Percentiles rank a stretch among this genome's conserved stretches.
These are phyloP conservation scores for Cymodocea nodosa DNA, from an alignment of 116 monocot species.

Conservation along the genomic window DNA sequence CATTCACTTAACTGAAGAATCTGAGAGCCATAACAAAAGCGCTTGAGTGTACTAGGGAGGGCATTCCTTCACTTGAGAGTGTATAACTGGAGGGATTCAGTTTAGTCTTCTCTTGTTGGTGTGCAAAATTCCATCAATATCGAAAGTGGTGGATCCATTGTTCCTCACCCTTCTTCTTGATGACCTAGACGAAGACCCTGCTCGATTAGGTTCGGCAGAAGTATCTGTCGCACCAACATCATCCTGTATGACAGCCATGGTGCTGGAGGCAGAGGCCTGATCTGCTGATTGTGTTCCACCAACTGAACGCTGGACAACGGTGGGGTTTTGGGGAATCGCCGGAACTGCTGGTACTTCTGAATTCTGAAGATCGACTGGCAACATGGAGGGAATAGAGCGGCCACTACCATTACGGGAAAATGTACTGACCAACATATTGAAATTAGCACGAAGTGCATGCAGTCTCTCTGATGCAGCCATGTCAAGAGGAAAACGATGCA, in stretches of 20 bases:
- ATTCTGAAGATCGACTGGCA: background rate
- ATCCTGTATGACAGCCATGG: conserved; percentile 72
- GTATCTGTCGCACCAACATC: conserved; percentile 34
- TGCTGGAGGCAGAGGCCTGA: conserved; percentile 81
- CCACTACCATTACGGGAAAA: conserved; percentile 13
- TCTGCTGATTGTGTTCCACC: conserved; percentile 22
- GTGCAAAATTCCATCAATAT: conserved; percentile 60
- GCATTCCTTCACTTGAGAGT: no score
- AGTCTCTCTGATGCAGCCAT: conserved; percentile 13
- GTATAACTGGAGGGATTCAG: background rate
- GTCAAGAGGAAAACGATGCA: background rate
- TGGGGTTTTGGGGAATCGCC: background rate
- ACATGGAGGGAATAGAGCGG: conserved; percentile 18
- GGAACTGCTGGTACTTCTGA: background rate
- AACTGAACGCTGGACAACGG: conserved; percentile 8
- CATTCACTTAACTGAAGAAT: no score
- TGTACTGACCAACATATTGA: conserved; percentile 18
- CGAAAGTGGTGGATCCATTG: conserved; percentile 34
- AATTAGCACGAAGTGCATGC: conserved; percentile 17
- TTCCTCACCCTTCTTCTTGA: conserved; percentile 53
- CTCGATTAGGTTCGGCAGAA: conserved; percentile 46
- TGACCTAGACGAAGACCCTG: conserved; percentile 42
- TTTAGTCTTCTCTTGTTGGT: conserved; percentile 58
- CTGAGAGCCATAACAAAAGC: no score
- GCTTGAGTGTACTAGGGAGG: no score